Conservation (phyloP, 805 yeast species). For the Zygosaccharomyces pseudorouxii region DNA sequence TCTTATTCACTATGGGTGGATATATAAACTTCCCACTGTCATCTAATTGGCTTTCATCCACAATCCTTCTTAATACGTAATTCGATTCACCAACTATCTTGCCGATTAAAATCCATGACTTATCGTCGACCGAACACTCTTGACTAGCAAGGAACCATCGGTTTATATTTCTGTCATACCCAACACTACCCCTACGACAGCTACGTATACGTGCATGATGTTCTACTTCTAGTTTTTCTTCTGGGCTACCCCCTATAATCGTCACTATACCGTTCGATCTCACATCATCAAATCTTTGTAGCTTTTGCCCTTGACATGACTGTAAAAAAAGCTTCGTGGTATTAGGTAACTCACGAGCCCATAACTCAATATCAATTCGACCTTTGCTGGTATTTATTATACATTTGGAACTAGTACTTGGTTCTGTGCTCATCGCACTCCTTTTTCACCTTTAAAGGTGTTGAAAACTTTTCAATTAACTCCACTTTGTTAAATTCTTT, state of each 20-base stretch:
- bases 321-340: conserved; percentile 47
- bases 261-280: conserved; percentile 4
- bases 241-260: background rate
- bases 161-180: conserved; percentile 40
- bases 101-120: conserved; percentile 45
- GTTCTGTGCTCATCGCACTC: conserved; percentile 36
- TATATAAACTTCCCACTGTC: conserved; percentile 40
- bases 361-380: conserved; percentile 52
- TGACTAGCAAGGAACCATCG: conserved; percentile 46
- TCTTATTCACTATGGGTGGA: conserved; percentile 43
- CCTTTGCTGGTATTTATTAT: conserved; percentile 55
- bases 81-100: conserved; percentile 52
- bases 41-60: conserved; percentile 32
- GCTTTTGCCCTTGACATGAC: conserved; percentile 33
- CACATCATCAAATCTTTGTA: background rate
- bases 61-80: conserved; percentile 48
- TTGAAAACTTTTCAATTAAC: conserved; percentile 9
- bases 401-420: conserved; percentile 59
- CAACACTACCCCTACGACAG: conserved; percentile 51
- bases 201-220: conserved; percentile 48
- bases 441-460: background rate
- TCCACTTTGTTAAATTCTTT: background rate
- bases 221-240: conserved; percentile 35
- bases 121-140: conserved; percentile 39
- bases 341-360: conserved; percentile 63